Base-by-base conservation (phyloP, 805 yeast genomes). In the Wickerhamiella brachini region DNA sequence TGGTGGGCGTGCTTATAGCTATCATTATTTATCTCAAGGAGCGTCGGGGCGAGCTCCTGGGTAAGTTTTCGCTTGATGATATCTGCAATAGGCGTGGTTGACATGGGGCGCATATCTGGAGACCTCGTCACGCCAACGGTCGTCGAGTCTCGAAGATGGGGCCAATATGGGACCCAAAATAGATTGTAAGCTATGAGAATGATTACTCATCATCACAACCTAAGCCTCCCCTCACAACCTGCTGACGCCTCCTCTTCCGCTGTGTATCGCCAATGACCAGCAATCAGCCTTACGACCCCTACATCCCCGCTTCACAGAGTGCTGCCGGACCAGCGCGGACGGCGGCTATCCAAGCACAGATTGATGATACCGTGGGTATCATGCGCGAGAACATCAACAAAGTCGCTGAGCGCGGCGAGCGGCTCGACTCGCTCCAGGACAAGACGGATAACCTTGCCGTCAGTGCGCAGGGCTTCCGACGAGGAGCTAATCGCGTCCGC, bases 341-440 rank as follows among this genome's bases (percentile, higher is more conserved):
- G 37, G 93, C 93, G 20, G 88, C 87, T 56, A 78, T 85, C 64
- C 89, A 85, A 68, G 87, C 89, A 77, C 93, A 86, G 75, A 85
- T 87, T 65, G 93, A 86, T 68, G 96, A 87, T 64, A 89, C 98
- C 15, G 96, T 93, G 44, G 97, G 95, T 17, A 84, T 89, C 65
- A 93, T 90, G 98, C 78, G 97, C 69, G 95, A 90, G 63, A 90
- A 93, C 72, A 86, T 90, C 71, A 87, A 87, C 72, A 86, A 87
- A 64, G 96, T 89, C 45, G 94, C 95, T 41, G 95, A 88, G 67
- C 75, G 93, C 67, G 97, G 97, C 56, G 96, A 93, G 64, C 81
- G 95, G 59, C 75, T 90, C 57, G 95, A 90, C 59, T 81, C 88
- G 45, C 81, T 90, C 59, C 95, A 89, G 63, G 93, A 85, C 65